These are phyloP conservation scores for Lathyrus sativus DNA, from an alignment of 306 rosid genomes.

Conservation along the genomic window DNA sequence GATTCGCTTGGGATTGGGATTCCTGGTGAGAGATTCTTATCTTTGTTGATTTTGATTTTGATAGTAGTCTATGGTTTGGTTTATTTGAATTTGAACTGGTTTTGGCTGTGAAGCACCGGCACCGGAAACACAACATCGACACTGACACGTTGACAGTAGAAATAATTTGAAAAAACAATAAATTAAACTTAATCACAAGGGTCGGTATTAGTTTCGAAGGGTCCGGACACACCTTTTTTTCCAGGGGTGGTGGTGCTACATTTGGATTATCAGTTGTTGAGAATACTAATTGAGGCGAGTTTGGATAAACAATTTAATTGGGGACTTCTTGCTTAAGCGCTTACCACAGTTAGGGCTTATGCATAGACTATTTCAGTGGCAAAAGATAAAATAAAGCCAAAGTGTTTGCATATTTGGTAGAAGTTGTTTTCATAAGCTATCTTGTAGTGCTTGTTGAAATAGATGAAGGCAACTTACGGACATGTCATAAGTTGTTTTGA, in stretches of 20 bases:
- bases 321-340: not conserved
- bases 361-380: not conserved
- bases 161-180: too few species aligned
- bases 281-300: not conserved
- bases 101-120: not conserved
- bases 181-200: too few species aligned
- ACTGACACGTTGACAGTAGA: too few species aligned
- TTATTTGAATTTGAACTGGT: not conserved
- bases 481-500: not conserved
- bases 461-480: not conserved
- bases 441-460: not conserved
- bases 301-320: not conserved
- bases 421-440: not conserved
- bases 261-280: not conserved
- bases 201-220: too few species aligned
- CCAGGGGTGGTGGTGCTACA: too few species aligned
- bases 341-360: not conserved
- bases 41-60: not conserved
- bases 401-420: not conserved
- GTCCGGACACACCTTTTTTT: too few species aligned
- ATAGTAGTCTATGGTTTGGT: too few species aligned
- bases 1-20: conserved; percentile 45
- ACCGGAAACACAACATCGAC: too few species aligned
- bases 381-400: not conserved
- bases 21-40: conserved; percentile 44